Conservation (phyloP, 2,329 filamentous ascomycete species). For the Apiospora aurea region DNA sequence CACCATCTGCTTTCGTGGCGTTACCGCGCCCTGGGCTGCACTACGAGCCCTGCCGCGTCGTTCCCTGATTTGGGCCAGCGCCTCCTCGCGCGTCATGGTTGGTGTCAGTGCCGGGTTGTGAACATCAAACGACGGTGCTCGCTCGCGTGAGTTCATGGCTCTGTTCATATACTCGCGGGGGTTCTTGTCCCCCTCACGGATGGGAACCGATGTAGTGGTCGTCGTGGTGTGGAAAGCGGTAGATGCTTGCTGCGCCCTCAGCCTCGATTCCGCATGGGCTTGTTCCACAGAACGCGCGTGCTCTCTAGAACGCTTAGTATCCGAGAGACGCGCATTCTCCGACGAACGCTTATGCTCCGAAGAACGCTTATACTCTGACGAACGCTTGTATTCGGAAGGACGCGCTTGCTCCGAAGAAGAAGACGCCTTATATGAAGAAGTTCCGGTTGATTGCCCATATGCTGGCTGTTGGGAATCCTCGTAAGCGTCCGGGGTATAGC, state of each 20-base stretch:
- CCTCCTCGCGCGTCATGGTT: slow-evolving; percentile 76
- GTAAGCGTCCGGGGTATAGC: slow-evolving; percentile 31
- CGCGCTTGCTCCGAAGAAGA: not conserved
- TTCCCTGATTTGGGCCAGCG: slow-evolving; percentile 77
- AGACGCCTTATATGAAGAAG: slow-evolving; percentile 11
- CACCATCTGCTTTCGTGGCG: slow-evolving; percentile 66
- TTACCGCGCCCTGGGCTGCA: slow-evolving; percentile 67
- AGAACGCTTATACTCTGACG: not conserved
- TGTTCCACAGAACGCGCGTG: slow-evolving; percentile 1
- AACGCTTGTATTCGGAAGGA: not conserved
- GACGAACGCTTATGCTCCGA: not conserved
- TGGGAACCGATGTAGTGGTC: slow-evolving; percentile 60
- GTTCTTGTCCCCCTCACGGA: slow-evolving; percentile 54
- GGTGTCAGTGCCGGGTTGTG: slow-evolving; percentile 67
- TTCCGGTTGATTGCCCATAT: slow-evolving; percentile 14
- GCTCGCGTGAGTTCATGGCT: slow-evolving; percentile 50
- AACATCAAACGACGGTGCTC: slow-evolving; percentile 56
- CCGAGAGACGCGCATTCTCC: slow-evolving; percentile 36
- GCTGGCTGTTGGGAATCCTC: slow-evolving; percentile 35
- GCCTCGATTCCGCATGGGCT: not conserved
- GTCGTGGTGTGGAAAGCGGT: slow-evolving; percentile 52
- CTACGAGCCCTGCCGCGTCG: slow-evolving; percentile 74
- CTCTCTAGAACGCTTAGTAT: slow-evolving; percentile 19
- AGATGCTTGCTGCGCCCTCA: not conserved
- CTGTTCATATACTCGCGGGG: slow-evolving; percentile 54